phyloP scores from a whole-genome alignment of 768 basidiomycete genomes.

The Tricholoma terreum region DNA sequence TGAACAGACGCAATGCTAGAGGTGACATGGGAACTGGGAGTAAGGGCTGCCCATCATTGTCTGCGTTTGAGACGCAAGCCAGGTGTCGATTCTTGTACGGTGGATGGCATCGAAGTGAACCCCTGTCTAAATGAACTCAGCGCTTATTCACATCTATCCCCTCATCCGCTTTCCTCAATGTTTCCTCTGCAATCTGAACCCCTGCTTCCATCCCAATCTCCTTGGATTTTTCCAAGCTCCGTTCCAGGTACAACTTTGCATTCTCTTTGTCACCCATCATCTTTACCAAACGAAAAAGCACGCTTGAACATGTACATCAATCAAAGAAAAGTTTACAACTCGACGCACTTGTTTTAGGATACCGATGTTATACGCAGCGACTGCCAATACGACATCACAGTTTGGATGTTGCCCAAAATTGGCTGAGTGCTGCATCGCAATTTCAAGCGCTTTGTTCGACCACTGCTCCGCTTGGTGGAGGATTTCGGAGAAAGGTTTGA shows the following conservation, averaged over 20 bases:
- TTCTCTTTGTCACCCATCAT: constrained; percentile 35
- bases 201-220: constrained; percentile 34
- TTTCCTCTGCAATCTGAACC: constrained; percentile 28
- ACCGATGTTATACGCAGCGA: constrained; percentile 60
- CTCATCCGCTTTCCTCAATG: constrained; percentile 16
- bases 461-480: constrained; percentile 55
- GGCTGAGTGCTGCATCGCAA: constrained; percentile 22
- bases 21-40: too few species aligned
- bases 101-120: too few species aligned
- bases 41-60: too few species aligned
- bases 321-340: background rate
- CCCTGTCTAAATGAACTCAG: too few species aligned
- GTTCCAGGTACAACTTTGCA: constrained; percentile 30
- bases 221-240: constrained; percentile 36
- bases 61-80: too few species aligned
- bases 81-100: too few species aligned
- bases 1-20: too few species aligned
- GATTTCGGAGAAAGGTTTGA: constrained; percentile 26
- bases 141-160: background rate
- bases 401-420: constrained; percentile 21
- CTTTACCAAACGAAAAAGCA: constrained; percentile 16
- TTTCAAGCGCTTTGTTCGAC: constrained; percentile 49
- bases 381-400: constrained; percentile 56
- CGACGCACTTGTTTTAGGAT: constrained; percentile 49
- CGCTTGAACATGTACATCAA: background rate